Evolutionary conservation across 176 grass and related monocot species (phyloP), one percentile per base, ranked within the genome.

Genomic region (Ensete ventricosum): DNA sequence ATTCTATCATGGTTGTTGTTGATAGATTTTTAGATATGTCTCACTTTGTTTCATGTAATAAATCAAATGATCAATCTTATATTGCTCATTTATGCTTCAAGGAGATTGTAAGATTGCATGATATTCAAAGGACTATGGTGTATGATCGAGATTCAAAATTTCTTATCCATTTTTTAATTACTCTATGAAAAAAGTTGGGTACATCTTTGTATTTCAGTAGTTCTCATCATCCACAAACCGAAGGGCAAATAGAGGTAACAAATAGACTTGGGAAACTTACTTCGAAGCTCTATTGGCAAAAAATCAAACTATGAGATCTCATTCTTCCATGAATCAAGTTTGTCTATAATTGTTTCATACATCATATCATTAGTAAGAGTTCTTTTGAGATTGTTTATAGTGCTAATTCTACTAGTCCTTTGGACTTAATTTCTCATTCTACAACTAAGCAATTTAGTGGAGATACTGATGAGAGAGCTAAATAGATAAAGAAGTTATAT

Each of bases 21-120:
- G 78, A 80, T 20, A 7, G 67, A 27, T 80, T 80, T 9, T 72
- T 9, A 14, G 62, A 80, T 43, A 60, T 73, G 78, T 10, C 66
- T 13, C 8, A 14, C 14, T 73, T 80, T 72, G 21, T 72, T 50
- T 51, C 51, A 19, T 73, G 51, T 22, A 43, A n/a, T 10, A 73
- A 26, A 2, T 73, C 53, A 9, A 71, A 19, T 14, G 14, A 80
- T 80, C 52, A 50, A 7, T 24, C 64, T 19, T 48, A 80, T 10
- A 1, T 81, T 11, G 52, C 17, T 9, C 16, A 81, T 63, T 26
- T 81, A 0, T 74, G 52, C 50, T 74, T 81, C 25, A 62, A 51
- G 26, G 25, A 74, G 21, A 65, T 65, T 50, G 69, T 81, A 11
- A 72, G 27, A 16, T 63, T 73, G 0, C 22, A 81, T 63, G 79